Conservation (phyloP, 2,329 filamentous ascomycete genomes). For the Amylocarpus encephaloides region DNA sequence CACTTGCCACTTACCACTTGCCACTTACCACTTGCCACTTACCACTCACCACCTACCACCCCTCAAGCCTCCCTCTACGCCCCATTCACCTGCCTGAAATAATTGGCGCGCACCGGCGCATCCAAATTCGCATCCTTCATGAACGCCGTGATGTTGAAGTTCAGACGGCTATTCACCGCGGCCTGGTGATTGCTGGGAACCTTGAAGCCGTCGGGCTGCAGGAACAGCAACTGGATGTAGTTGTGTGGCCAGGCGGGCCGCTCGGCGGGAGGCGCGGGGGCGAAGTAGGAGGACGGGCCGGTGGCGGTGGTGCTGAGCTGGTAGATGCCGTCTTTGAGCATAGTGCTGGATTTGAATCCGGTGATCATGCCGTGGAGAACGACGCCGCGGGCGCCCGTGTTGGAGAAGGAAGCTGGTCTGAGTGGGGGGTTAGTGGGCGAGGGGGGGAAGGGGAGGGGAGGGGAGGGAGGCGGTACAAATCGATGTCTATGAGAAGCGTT, state of each 20-base stretch:
- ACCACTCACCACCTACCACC: too few species aligned
- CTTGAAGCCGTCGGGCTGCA: constrained; percentile 9
- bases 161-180: constrained; percentile 8
- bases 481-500: constrained; percentile 10
- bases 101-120: constrained; percentile 11
- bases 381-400: constrained; percentile 5
- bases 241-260: constrained; percentile 12
- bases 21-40: too few species aligned
- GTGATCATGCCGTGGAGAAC: constrained; percentile 12
- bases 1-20: too few species aligned
- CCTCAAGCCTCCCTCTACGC: background rate
- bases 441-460: background rate
- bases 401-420: background rate
- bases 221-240: constrained; percentile 12
- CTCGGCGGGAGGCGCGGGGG: constrained; percentile 12
- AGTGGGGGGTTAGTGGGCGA: background rate
- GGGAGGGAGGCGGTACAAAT: constrained; percentile 1
- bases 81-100: constrained; percentile 7
- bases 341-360: constrained; percentile 10
- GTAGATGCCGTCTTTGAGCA: constrained; percentile 2
- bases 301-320: constrained; percentile 10
- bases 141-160: constrained; percentile 14
- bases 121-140: constrained; percentile 5
- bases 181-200: constrained; percentile 6
- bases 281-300: constrained; percentile 9